A percentile compares a stretch with the other conserved stretches of the same genome.
phyloP scores from a whole-genome alignment of 345 rosid genomes.

The Linum trigynum region DNA sequence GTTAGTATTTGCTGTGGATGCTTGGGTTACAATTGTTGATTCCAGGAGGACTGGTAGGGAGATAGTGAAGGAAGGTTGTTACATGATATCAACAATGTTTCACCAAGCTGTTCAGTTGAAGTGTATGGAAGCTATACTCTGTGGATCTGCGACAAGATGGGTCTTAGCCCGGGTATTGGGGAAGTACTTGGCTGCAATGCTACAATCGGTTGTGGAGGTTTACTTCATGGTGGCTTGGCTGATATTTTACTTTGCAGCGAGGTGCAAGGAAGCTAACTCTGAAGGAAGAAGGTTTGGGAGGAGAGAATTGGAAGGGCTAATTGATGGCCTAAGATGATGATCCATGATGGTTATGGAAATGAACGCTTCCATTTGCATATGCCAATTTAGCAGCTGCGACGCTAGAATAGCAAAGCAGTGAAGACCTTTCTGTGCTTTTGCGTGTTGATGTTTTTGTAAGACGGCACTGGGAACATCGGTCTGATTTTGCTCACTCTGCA shows the following conservation, averaged over 20 bases:
- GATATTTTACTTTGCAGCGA: conserved; percentile 63
- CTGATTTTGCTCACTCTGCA: conserved; percentile 19
- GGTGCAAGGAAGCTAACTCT: conserved; percentile 59
- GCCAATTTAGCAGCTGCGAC: conserved; percentile 18
- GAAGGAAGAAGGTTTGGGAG: conserved; percentile 72
- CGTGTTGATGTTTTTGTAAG: conserved; percentile 25
- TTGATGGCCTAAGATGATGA: conserved; percentile 61
- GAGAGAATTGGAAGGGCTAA: conserved; percentile 70
- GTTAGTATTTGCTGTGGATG: conserved; percentile 64
- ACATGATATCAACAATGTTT: conserved; percentile 55
- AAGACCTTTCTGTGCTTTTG: conserved; percentile 20
- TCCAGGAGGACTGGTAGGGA: conserved; percentile 76
- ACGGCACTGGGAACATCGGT: conserved; percentile 23
- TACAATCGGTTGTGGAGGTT: conserved; percentile 76
- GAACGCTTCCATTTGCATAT: conserved; percentile 13
- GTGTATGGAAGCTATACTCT: conserved; percentile 67
- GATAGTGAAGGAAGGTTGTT: conserved; percentile 79
- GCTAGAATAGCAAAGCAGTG: conserved; percentile 20
- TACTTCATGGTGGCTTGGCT: conserved; percentile 89
- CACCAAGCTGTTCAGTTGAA: conserved; percentile 71
- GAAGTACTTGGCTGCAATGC: conserved; percentile 39
- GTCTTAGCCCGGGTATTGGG: conserved; percentile 40
- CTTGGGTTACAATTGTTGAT: conserved; percentile 79
- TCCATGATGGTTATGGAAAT: conserved; percentile 12
- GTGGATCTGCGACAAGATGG: conserved; percentile 71